Conservation (phyloP, 202 grass and related monocot genomes). For the Panicum virgatum region DNA sequence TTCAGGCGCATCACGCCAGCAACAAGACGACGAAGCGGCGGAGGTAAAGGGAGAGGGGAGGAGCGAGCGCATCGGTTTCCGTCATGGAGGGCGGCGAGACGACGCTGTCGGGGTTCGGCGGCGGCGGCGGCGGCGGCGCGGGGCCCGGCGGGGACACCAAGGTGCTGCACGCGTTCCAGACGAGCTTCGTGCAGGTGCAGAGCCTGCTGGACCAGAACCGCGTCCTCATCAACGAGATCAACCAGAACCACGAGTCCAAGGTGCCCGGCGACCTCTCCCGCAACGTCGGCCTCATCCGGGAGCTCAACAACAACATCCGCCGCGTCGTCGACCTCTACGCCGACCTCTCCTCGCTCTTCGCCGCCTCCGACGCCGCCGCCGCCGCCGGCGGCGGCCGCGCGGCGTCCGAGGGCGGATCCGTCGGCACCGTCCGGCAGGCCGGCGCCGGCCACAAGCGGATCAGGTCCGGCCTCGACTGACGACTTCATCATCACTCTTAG, state of each 20-base stretch:
- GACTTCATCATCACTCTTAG: neutral
- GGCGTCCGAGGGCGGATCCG: constrained; percentile 66
- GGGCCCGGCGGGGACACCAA: constrained; percentile 44
- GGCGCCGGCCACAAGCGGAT: constrained; percentile 62
- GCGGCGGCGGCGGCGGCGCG: neutral
- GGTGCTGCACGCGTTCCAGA: constrained; percentile 75
- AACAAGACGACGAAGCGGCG: neutral
- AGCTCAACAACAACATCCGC: constrained; percentile 91
- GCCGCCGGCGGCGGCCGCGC: constrained; percentile 36
- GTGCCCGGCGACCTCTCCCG: constrained; percentile 68
- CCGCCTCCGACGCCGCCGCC: constrained; percentile 43
- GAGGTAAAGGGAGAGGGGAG: neutral
- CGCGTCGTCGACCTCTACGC: constrained; percentile 83
- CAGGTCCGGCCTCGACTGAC: constrained; percentile 51
- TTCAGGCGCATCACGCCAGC: neutral
- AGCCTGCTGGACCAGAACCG: constrained; percentile 75
- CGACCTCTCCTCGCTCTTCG: constrained; percentile 67
- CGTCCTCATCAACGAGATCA: constrained; percentile 76
- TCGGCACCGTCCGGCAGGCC: constrained; percentile 45
- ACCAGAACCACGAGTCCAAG: constrained; percentile 89
- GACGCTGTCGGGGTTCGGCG: constrained; percentile 41
- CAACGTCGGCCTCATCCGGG: constrained; percentile 75
- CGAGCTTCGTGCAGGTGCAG: constrained; percentile 91
- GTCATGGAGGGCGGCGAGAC: constrained; percentile 59
- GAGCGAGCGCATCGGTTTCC: neutral